phyloP scores from a whole-genome alignment of 805 yeast genomes.

The Zygoascus tannicola region DNA sequence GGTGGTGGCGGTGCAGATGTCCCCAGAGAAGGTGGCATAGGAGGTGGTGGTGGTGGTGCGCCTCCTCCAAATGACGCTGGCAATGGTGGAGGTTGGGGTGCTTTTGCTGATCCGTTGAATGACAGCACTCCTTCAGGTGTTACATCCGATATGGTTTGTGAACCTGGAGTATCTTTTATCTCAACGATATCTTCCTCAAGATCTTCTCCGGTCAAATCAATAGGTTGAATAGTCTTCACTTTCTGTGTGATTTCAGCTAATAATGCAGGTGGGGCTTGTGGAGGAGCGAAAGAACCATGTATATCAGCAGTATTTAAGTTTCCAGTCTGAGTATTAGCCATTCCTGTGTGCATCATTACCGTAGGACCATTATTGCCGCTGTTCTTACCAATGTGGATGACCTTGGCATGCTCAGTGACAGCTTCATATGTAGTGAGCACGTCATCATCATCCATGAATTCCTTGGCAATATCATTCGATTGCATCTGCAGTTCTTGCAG shows the following conservation, averaged over 20 bases:
- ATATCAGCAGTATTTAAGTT: background rate
- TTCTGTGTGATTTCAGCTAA: slow-evolving; percentile 9
- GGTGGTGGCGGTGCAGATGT: slow-evolving; percentile 20
- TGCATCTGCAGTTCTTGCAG: slow-evolving; percentile 58
- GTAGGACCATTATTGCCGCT: background rate
- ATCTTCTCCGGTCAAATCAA: slow-evolving; percentile 1
- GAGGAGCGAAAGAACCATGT: background rate
- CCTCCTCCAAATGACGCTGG: slow-evolving; percentile 14
- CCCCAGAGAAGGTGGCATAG: slow-evolving; percentile 21
- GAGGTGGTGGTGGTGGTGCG: slow-evolving; percentile 26
- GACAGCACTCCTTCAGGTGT: slow-evolving; percentile 21
- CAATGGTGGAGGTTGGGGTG: slow-evolving; percentile 20
- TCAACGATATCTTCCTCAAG: background rate
- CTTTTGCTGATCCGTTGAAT: slow-evolving; percentile 19
- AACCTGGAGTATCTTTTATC: slow-evolving; percentile 3
- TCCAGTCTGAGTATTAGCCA: background rate
- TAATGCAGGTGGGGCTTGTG: slow-evolving; percentile 3
- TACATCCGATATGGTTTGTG: slow-evolving; percentile 23
- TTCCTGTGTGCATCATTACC: background rate
- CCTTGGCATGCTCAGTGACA: slow-evolving; percentile 18
- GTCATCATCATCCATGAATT: slow-evolving; percentile 5
- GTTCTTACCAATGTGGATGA: slow-evolving; percentile 18
- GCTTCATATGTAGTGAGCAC: slow-evolving; percentile 11
- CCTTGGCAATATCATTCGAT: slow-evolving; percentile 54
- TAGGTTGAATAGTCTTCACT: background rate